Conservation (phyloP, 306 rosid genomes). For the Crotalaria pallida region DNA sequence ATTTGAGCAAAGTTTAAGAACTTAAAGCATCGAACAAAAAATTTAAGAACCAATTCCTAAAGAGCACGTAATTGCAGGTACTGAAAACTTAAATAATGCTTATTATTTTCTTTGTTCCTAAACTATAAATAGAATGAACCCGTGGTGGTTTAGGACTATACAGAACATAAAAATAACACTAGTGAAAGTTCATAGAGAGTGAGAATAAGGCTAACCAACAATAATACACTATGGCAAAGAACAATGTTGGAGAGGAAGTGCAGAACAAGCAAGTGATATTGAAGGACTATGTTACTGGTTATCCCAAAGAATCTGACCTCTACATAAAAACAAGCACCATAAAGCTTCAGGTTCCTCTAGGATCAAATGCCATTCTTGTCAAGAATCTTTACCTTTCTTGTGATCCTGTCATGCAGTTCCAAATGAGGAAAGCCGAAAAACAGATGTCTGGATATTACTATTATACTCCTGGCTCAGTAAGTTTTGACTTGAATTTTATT, state of each 20-base stretch:
- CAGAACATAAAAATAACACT: no score
- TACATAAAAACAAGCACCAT: neutral
- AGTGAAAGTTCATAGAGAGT: neutral
- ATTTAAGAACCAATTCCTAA: no score
- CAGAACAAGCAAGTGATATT: slow-evolving; percentile 21
- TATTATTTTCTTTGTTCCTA: no score
- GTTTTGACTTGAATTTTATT: neutral
- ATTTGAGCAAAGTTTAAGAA: no score
- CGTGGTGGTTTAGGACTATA: neutral
- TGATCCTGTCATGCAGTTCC: slow-evolving; percentile 28
- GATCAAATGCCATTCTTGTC: slow-evolving; percentile 5
- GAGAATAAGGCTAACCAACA: no score
- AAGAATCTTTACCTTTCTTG: slow-evolving; percentile 21
- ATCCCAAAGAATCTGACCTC: slow-evolving; percentile 24
- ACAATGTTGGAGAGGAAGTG: slow-evolving; percentile 4
- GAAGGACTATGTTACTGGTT: slow-evolving; percentile 13
- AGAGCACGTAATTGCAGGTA: no score
- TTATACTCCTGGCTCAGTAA: slow-evolving; percentile 11
- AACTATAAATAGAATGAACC: neutral
- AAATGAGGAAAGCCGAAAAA: neutral
- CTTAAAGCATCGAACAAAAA: no score
- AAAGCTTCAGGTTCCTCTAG: slow-evolving; percentile 8
- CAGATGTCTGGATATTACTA: neutral
- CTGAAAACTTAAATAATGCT: no score
- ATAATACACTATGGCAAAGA: neutral